Evolutionary conservation across 306 rosid genomes (phyloP).

Genomic region (Inga leiocalycina): DNA sequence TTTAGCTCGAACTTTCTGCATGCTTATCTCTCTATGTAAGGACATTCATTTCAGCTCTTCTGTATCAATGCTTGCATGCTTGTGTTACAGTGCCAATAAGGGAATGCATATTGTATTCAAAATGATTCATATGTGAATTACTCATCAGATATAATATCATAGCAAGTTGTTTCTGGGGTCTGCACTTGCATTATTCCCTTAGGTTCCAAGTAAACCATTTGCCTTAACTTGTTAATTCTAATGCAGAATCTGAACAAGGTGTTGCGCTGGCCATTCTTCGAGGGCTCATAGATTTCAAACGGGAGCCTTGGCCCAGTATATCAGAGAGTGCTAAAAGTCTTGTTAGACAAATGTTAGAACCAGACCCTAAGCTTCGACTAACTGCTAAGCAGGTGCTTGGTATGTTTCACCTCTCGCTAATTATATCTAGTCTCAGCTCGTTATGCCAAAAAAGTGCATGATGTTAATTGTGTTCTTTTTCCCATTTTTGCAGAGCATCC

Average conservation of each 20-base stretch:
- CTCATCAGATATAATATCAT: background rate
- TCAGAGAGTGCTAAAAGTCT: conserved; percentile 95
- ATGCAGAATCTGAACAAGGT: conserved; percentile 96
- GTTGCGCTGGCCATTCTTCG: conserved; percentile 87
- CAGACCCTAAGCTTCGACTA: conserved; percentile 95
- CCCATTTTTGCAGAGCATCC: conserved; percentile 58
- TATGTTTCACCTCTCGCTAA: conserved; percentile 47
- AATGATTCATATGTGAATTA: background rate
- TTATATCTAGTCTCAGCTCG: background rate
- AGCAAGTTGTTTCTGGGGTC: background rate
- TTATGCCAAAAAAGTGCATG: background rate
- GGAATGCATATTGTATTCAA: background rate
- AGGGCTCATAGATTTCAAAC: conserved; percentile 94
- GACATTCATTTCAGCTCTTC: background rate
- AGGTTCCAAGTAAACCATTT: background rate
- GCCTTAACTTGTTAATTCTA: conserved; percentile 37
- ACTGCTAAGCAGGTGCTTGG: conserved; percentile 99
- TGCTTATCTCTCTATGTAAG: background rate
- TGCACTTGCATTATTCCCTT: background rate
- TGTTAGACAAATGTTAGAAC: conserved; percentile 97
- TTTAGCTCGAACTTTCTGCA: conserved; percentile 5
- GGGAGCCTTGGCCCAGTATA: conserved; percentile 96
- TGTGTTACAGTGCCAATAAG: background rate
- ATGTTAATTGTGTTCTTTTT: background rate
- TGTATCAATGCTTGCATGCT: background rate